phyloP scores from a whole-genome alignment of 305 asterid species.

The Salvia sclarea region DNA sequence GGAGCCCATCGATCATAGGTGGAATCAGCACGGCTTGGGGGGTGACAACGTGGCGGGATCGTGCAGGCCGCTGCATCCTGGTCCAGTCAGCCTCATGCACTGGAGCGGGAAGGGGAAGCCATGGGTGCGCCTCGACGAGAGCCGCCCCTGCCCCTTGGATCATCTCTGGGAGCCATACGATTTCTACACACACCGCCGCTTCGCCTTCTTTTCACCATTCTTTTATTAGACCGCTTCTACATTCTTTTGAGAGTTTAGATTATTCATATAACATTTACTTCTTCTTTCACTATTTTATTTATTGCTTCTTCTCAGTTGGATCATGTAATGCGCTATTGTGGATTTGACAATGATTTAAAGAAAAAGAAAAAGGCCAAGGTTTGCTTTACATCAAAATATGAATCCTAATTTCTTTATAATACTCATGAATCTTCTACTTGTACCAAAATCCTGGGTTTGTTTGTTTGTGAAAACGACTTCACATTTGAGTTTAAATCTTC shows the following conservation, averaged over 20 bases:
- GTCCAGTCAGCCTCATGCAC: conserved; percentile 57
- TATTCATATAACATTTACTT: conserved; percentile 36
- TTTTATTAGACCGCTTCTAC: conserved; percentile 36
- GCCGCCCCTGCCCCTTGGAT: conserved; percentile 51
- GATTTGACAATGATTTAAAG: conserved; percentile 36
- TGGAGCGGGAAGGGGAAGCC: conserved; percentile 62
- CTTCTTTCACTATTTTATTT: conserved; percentile 22
- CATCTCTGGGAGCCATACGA: conserved; percentile 51
- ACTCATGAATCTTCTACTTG: conserved; percentile 24
- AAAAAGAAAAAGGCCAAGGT: background rate
- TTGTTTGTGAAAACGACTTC: background rate
- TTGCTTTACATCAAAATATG: background rate
- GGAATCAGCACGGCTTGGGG: conserved; percentile 55
- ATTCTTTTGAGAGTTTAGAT: conserved; percentile 36
- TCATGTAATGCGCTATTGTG: conserved; percentile 17
- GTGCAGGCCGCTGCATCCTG: conserved; percentile 49
- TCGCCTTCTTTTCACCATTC: no score
- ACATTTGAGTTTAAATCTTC: background rate
- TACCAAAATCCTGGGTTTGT: conserved; percentile 21
- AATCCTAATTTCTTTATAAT: no score
- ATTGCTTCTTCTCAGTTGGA: background rate
- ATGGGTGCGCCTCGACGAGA: conserved; percentile 48
- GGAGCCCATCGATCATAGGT: conserved; percentile 46
- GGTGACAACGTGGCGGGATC: conserved; percentile 55
- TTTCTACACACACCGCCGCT: no score